Base-by-base conservation (phyloP, 2,329 filamentous ascomycete genomes). In the Alternaria sp. region DNA sequence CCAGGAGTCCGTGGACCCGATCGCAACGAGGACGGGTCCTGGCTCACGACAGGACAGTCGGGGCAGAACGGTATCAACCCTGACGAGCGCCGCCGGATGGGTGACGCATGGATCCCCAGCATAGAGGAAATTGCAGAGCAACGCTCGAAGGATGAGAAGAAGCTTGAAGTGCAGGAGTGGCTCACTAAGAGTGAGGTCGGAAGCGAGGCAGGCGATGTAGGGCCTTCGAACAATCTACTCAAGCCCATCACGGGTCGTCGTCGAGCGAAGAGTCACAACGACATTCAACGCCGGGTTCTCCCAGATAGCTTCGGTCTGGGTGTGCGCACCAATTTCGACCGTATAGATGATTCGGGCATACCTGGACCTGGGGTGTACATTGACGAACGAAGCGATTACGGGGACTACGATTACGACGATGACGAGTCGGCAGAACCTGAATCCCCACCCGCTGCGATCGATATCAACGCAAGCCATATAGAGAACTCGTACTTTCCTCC, bases 101-200 rank as follows among this genome's bases (percentile, higher is more conserved):
- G 74, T 5, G 74, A 84, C 57, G 75, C 78, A 15, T 80, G 80
- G 49, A 78, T 86, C 5, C 80, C 80, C 13, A 87, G 82, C 52
- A 77, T 86, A 8, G 84, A 86, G 51, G 85, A 88, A 25, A 76
- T 86, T 52, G 81, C 83, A 51, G 77, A 82, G 46, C 77, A 82
- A 61, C 81, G 83, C 54, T 77, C 82, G 32, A 76, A 82, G 30
- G 80, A 82, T 4, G 83, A 86, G 54, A 86, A 83, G 69, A 86
- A 86, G 61, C 79, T 81, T 9, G 84, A 86, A 57, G 86, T 88
- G 32, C 80, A 81, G 55, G 78, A 82, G 21, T 88, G 86, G 86
- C 81, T 87, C 4, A 82, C 77, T 13, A 80, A 77, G 56, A 82
- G 77, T 59, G 78, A 81, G 59, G 81, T 82, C 12, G 82, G 82